A percentile compares a stretch with the other conserved stretches of the same genome.
Evolutionary conservation across 108 stramenopile genomes (phyloP).

Genomic region (Nitzschia sp.): DNA sequence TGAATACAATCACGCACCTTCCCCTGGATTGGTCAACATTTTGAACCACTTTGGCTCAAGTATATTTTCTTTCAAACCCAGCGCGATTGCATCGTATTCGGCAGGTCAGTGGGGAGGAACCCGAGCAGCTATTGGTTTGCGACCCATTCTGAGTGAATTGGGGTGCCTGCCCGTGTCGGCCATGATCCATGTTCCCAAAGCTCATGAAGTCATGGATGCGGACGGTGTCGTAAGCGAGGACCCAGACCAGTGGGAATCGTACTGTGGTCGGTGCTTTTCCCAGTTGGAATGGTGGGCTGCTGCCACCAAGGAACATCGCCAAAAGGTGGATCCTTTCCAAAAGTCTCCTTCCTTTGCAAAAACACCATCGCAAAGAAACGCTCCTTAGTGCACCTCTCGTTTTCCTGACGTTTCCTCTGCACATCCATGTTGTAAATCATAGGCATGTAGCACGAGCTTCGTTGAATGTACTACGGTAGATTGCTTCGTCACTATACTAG

Average conservation of each 20-base stretch:
- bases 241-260: slow-evolving; percentile 47
- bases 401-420: not conserved
- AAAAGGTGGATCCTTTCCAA: slow-evolving; percentile 53
- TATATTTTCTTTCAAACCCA: slow-evolving; percentile 68
- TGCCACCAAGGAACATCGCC: slow-evolving; percentile 52
- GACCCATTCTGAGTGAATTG: slow-evolving; percentile 66
- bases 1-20: slow-evolving; percentile 82
- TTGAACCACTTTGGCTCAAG: slow-evolving; percentile 79
- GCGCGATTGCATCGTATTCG: slow-evolving; percentile 74
- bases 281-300: slow-evolving; percentile 83
- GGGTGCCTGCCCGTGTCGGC: slow-evolving; percentile 79
- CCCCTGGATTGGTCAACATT: slow-evolving; percentile 68
- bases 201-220: slow-evolving; percentile 54
- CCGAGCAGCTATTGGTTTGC: slow-evolving; percentile 59
- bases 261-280: slow-evolving; percentile 57
- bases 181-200: slow-evolving; percentile 70
- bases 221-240: slow-evolving; percentile 45
- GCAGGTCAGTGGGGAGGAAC: slow-evolving; percentile 83
- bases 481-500: no score
- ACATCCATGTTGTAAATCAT: no score
- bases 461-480: no score
- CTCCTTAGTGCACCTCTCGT: slow-evolving; percentile 22
- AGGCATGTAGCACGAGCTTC: no score
- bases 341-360: slow-evolving; percentile 46
- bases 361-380: slow-evolving; percentile 62